Percentiles rank a stretch among this genome's conserved stretches.
phyloP scores from a whole-genome alignment of 2,329 filamentous ascomycete species.

The Simplicillium sp. region DNA sequence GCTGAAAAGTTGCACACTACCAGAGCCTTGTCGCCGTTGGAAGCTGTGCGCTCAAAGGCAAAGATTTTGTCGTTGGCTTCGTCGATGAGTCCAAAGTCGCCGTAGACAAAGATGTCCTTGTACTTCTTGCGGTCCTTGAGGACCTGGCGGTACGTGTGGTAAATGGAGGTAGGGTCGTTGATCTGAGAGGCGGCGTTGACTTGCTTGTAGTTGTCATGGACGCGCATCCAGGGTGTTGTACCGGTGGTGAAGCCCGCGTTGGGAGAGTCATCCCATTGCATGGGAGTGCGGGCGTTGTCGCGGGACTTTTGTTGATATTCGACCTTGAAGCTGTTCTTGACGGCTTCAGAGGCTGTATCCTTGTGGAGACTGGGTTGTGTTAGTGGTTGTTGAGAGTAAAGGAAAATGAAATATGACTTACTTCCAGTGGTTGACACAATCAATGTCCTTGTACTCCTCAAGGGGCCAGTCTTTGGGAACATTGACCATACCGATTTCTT shows the following conservation, averaged over 20 bases:
- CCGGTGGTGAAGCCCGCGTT: slow-evolving; percentile 57
- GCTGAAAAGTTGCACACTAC: slow-evolving; percentile 28
- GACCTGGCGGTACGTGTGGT: slow-evolving; percentile 51
- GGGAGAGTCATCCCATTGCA: slow-evolving; percentile 55
- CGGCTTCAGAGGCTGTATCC: slow-evolving; percentile 26
- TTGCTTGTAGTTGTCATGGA: slow-evolving; percentile 51
- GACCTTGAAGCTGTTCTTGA: slow-evolving; percentile 22
- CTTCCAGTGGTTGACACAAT: slow-evolving; percentile 43
- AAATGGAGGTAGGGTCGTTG: slow-evolving; percentile 37
- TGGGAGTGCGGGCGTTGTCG: slow-evolving; percentile 62
- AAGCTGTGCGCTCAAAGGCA: slow-evolving; percentile 25
- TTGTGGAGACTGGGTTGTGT: slow-evolving; percentile 22
- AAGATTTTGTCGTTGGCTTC: slow-evolving; percentile 24
- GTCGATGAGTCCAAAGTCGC: slow-evolving; percentile 35
- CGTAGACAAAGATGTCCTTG: slow-evolving; percentile 58
- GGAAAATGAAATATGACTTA: slow-evolving; percentile 12
- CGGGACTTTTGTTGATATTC: slow-evolving; percentile 51
- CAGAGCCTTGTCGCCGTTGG: slow-evolving; percentile 20
- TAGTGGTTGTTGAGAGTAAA: not conserved
- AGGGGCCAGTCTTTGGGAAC: slow-evolving; percentile 51
- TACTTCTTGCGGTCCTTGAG: slow-evolving; percentile 51
- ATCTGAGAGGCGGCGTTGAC: slow-evolving; percentile 53
- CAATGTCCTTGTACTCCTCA: slow-evolving; percentile 60
- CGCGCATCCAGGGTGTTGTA: slow-evolving; percentile 58
- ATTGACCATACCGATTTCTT: slow-evolving; percentile 60